These are phyloP conservation scores for Nakazawaea siamensis DNA, from an alignment of 805 yeast genomes.

Conservation along the genomic window DNA sequence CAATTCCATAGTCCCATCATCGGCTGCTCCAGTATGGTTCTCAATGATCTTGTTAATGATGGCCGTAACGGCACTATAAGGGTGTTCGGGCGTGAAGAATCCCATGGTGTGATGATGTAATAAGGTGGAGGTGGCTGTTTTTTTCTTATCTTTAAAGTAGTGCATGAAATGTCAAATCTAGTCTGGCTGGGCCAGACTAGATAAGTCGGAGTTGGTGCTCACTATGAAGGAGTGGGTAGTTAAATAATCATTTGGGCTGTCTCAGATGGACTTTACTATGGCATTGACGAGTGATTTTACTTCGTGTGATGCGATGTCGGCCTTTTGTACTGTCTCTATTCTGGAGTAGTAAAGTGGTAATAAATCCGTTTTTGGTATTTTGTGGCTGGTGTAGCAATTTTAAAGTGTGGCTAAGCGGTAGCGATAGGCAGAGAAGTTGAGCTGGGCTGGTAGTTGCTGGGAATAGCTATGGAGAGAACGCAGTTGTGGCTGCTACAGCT, in stretches of 20 bases:
- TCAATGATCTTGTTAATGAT: conserved; percentile 44
- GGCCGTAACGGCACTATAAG: conserved; percentile 64
- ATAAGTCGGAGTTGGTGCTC: neutral
- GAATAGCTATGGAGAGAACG: neutral
- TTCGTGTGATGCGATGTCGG: no score
- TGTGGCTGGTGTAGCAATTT: no score
- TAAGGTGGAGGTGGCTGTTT: neutral
- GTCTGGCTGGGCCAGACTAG: neutral
- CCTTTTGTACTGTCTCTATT: no score
- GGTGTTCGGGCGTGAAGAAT: conserved; percentile 43
- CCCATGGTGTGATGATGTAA: conserved; percentile 30
- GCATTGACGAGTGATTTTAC: no score
- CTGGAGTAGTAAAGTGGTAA: no score
- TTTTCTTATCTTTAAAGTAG: no score
- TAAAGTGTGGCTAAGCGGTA: neutral
- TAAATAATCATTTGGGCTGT: no score
- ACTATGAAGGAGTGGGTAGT: neutral
- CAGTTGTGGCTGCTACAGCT: no score
- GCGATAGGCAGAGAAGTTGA: neutral
- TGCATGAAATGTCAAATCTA: no score
- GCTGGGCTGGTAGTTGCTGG: neutral
- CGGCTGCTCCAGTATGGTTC: conserved; percentile 32
- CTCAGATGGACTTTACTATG: no score
- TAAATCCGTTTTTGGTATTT: no score
- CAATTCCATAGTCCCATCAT: conserved; percentile 27